Percentiles rank a stretch among this genome's conserved stretches.
These are phyloP conservation scores for Erysiphe pulchra DNA, from an alignment of 2,329 filamentous ascomycete species.

Conservation along the genomic window DNA sequence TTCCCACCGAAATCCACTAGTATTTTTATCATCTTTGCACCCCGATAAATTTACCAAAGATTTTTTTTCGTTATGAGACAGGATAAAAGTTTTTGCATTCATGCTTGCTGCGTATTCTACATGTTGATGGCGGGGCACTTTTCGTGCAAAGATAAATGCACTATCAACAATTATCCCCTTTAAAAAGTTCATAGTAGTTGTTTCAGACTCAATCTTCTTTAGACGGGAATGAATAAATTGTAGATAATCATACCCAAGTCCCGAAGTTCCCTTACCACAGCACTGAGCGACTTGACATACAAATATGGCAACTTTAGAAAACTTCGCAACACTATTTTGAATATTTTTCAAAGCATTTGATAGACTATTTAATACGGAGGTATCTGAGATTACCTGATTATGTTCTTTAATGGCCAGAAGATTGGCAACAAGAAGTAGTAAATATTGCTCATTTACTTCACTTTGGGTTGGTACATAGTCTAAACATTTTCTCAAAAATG, in stretches of 20 bases:
- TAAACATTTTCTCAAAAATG: constrained; percentile 5
- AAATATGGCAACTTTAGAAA: constrained; percentile 12
- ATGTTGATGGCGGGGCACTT: constrained; percentile 9
- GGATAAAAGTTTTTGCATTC: constrained; percentile 5
- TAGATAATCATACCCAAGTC: constrained; percentile 15
- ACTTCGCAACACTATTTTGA: background rate
- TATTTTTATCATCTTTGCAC: constrained; percentile 1
- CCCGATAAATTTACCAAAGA: background rate
- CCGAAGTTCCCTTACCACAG: constrained; percentile 18
- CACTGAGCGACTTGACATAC: constrained; percentile 21
- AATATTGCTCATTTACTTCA: background rate
- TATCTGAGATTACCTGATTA: background rate
- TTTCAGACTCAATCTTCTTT: constrained; percentile 2
- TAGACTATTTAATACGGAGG: background rate
- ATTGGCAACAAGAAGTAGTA: constrained; percentile 7
- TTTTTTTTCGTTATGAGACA: constrained; percentile 1
- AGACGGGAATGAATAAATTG: constrained; percentile 14
- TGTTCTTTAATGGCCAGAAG: background rate
- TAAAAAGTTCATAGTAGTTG: constrained; percentile 2
- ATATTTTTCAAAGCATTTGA: constrained; percentile 1
- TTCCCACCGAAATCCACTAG: constrained; percentile 22
- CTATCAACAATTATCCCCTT: constrained; percentile 12
- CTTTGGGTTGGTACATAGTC: background rate
- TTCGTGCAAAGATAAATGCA: constrained; percentile 12
- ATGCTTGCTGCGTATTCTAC: constrained; percentile 11